phyloP scores from a whole-genome alignment of 257 asterid species.

The Gentiana dahurica region DNA sequence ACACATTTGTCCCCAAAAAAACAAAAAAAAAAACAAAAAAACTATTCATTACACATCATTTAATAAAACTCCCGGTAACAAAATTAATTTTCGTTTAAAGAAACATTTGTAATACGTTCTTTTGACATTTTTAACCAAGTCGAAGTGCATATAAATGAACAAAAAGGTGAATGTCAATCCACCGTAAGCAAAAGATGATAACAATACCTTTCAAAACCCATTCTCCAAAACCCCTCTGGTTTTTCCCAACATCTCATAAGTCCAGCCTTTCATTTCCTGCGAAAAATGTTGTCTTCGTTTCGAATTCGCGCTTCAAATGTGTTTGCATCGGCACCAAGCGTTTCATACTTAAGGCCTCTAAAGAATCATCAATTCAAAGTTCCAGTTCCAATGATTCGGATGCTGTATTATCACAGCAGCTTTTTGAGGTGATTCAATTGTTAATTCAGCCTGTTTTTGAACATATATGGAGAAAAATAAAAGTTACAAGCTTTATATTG shows the following conservation, averaged over 20 bases:
- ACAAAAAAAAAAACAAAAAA: no score
- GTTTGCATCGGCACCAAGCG: constrained; percentile 12
- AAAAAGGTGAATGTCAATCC: no score
- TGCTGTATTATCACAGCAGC: constrained; percentile 39
- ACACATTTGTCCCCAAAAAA: no score
- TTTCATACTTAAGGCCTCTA: constrained; percentile 22
- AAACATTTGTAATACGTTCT: no score
- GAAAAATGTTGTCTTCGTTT: neutral
- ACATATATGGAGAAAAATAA: neutral
- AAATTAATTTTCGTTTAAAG: no score
- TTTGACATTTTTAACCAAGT: no score
- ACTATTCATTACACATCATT: no score
- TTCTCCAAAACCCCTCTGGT: constrained; percentile 2
- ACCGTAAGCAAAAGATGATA: constrained; percentile 3
- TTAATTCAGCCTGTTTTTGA: constrained; percentile 10
- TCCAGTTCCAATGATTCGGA: constrained; percentile 27
- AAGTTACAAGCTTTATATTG: neutral
- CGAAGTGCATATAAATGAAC: no score
- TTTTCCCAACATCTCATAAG: constrained; percentile 8
- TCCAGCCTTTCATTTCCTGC: constrained; percentile 5
- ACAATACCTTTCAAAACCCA: constrained; percentile 5
- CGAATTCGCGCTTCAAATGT: constrained; percentile 8
- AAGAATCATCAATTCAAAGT: constrained; percentile 29
- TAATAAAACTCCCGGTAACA: no score
- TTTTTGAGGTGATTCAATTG: constrained; percentile 17